A percentile compares a stretch with the other conserved stretches of the same genome.
Conservation (phyloP, 768 basidiomycete genomes). For the Pleurotus tuoliensis region DNA sequence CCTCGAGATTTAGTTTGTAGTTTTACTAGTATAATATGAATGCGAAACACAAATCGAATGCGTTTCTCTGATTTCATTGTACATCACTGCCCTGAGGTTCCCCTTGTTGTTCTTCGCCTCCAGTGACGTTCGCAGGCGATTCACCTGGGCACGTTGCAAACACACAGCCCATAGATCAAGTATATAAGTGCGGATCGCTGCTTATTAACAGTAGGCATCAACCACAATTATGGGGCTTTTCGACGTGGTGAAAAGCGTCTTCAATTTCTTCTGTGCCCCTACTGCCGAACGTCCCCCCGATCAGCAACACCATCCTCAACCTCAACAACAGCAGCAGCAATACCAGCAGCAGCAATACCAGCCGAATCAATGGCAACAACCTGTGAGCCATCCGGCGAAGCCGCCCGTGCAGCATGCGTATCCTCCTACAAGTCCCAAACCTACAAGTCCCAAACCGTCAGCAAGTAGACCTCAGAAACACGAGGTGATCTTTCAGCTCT, state of each 20-base stretch:
- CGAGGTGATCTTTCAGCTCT: neutral
- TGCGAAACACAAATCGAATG: neutral
- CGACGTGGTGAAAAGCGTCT: neutral
- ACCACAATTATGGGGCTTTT: neutral
- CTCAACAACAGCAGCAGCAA: neutral
- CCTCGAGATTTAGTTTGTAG: conserved; percentile 58
- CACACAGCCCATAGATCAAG: no score
- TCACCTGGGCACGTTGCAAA: no score
- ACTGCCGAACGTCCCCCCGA: neutral
- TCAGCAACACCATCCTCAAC: neutral
- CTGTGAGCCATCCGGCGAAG: neutral
- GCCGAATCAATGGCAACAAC: no score
- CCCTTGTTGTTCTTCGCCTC: no score
- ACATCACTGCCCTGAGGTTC: no score
- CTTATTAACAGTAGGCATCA: neutral
- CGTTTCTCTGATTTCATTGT: neutral
- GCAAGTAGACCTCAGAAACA: conserved; percentile 1
- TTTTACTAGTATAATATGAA: no score
- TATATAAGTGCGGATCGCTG: no score
- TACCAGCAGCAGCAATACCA: neutral
- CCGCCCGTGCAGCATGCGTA: neutral
- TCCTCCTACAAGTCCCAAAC: neutral
- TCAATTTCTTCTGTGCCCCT: neutral
- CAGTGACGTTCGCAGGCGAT: no score
- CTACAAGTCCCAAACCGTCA: neutral